Evolutionary conservation across 2,329 filamentous ascomycete species (phyloP).

Genomic region (Aspergillus sp.): DNA sequence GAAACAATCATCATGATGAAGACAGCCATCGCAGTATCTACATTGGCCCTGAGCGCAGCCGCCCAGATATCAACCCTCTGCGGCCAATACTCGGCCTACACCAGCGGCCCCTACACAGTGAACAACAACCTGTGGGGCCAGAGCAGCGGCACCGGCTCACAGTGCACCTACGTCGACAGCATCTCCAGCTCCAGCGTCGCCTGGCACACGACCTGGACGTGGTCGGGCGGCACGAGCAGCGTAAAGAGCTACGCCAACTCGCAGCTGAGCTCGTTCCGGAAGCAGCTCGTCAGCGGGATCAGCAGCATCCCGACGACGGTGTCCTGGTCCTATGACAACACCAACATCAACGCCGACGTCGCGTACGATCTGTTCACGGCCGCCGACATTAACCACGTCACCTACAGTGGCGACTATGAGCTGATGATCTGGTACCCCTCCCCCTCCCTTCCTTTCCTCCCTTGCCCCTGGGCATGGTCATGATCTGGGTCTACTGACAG

Average conservation of each 20-base stretch:
- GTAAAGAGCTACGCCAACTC: conserved; percentile 38
- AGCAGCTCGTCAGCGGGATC: conserved; percentile 27
- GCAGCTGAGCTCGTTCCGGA: conserved; percentile 32
- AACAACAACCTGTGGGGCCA: conserved; percentile 52
- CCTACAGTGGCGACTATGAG: conserved; percentile 52
- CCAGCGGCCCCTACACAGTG: conserved; percentile 41
- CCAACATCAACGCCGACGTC: conserved; percentile 53
- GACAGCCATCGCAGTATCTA: too few species aligned
- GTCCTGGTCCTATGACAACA: conserved; percentile 50
- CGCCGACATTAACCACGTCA: conserved; percentile 37
- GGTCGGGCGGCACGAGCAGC: conserved; percentile 31
- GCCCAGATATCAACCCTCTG: background rate
- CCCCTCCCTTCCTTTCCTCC: background rate
- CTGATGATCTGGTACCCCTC: conserved; percentile 58
- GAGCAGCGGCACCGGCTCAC: conserved; percentile 32
- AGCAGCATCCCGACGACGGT: conserved; percentile 41
- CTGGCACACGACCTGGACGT: conserved; percentile 45
- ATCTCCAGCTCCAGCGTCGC: conserved; percentile 27
- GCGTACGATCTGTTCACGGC: conserved; percentile 60
- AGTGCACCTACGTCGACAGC: conserved; percentile 39
- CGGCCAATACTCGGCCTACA: conserved; percentile 24
- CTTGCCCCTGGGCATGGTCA: too few species aligned
- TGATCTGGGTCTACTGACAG: too few species aligned
- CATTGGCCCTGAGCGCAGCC: too few species aligned
- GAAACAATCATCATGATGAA: too few species aligned